A percentile compares a stretch with the other conserved stretches of the same genome.
Conservation (phyloP, 2,329 filamentous ascomycete genomes). For the Penicillium sp. region DNA sequence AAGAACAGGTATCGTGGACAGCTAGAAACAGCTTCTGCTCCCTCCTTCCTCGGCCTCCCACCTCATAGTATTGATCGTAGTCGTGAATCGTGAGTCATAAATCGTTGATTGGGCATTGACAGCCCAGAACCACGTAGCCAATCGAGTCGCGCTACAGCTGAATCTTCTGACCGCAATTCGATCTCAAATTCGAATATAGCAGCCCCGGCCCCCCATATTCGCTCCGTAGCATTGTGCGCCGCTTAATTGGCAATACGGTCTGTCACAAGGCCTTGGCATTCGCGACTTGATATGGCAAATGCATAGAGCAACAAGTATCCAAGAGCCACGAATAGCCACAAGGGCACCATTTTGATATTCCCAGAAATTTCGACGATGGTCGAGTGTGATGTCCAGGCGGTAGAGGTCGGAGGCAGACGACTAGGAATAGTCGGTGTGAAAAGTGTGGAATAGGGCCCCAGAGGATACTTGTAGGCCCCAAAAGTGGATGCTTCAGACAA, state of each 20-base stretch:
- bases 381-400: not conserved
- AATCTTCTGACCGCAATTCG: not conserved
- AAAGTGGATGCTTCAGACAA: not conserved
- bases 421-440: not conserved
- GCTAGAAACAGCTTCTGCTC: not conserved
- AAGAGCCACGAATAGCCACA: conserved; percentile 38
- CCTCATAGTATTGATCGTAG: not conserved
- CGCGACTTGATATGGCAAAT: conserved; percentile 31
- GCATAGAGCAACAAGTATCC: conserved; percentile 39
- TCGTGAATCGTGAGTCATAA: conserved; percentile 1
- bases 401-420: not conserved
- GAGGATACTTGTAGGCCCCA: not conserved
- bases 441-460: not conserved
- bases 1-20: not conserved
- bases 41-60: not conserved
- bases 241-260: conserved; percentile 24
- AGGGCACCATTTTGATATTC: conserved; percentile 22
- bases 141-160: not conserved
- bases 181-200: not conserved
- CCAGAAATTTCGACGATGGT: not conserved
- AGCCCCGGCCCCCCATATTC: not conserved
- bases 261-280: conserved; percentile 9
- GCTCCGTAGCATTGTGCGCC: not conserved
- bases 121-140: not conserved
- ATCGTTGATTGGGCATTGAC: not conserved